Percentiles rank a stretch among this genome's conserved stretches.
Evolutionary conservation across 805 yeast genomes (phyloP).

Genomic region (Candida tammaniensis): DNA sequence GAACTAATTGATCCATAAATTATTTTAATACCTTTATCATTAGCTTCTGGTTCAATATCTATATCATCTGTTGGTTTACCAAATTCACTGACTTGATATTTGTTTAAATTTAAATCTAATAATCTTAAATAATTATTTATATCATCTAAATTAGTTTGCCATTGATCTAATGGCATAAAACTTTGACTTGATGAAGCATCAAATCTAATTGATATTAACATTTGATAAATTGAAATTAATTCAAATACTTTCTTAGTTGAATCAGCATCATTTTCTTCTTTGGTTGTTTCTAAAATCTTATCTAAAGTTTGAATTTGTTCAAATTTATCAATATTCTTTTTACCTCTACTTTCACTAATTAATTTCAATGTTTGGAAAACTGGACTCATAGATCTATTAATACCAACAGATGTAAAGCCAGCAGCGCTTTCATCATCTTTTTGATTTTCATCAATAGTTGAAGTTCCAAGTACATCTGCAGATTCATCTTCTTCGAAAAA

Average conservation of each 20-base stretch:
- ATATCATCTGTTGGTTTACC: constrained; percentile 72
- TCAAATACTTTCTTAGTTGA: constrained; percentile 57
- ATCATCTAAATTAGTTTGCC: constrained; percentile 71
- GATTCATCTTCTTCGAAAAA: constrained; percentile 60
- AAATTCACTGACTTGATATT: constrained; percentile 70
- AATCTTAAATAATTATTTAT: constrained; percentile 60
- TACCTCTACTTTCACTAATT: constrained; percentile 89
- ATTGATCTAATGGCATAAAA: constrained; percentile 74
- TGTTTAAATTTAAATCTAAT: constrained; percentile 56
- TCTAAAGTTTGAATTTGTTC: constrained; percentile 78
- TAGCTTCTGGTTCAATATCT: constrained; percentile 61
- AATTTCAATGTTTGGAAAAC: constrained; percentile 72
- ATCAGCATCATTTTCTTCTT: constrained; percentile 3
- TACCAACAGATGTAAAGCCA: constrained; percentile 36
- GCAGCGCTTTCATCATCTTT: constrained; percentile 4
- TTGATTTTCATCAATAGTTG: constrained; percentile 27
- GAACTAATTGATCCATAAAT: constrained; percentile 84
- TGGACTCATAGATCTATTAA: constrained; percentile 37
- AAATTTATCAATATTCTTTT: constrained; percentile 80
- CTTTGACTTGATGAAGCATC: constrained; percentile 69
- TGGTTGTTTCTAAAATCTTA: constrained; percentile 43
- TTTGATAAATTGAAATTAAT: constrained; percentile 69
- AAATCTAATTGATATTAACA: constrained; percentile 83
- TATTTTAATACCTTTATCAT: constrained; percentile 60
- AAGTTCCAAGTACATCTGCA: too few relatives aligned